These are phyloP conservation scores for Capsicum baccatum DNA, from an alignment of 257 asterid genomes.

Conservation along the genomic window DNA sequence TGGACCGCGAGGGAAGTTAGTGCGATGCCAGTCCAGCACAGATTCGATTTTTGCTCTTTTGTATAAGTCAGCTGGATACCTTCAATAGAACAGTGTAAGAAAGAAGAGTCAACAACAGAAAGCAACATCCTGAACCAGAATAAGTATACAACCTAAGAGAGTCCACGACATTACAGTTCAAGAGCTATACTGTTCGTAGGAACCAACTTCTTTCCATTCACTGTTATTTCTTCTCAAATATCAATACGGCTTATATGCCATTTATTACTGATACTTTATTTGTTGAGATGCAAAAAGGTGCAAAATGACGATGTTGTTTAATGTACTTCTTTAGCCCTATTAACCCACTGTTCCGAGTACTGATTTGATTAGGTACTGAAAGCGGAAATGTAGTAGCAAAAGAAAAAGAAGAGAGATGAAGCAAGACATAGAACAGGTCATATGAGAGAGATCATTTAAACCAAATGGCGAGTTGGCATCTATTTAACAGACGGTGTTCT, in stretches of 20 bases:
- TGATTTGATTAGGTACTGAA: not conserved
- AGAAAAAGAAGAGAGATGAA: not conserved
- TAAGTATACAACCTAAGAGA: not conserved
- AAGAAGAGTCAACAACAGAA: conserved; percentile 26
- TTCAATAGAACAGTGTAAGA: conserved; percentile 30
- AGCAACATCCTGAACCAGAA: not conserved
- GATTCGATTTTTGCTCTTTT: conserved; percentile 81
- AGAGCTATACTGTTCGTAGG: not conserved
- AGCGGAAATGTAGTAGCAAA: not conserved
- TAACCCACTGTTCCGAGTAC: not conserved
- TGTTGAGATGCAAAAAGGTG: not conserved
- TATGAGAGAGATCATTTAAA: not conserved
- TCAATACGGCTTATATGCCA: not conserved
- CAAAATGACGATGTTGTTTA: too few relatives aligned
- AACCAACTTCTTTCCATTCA: not conserved
- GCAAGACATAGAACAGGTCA: not conserved
- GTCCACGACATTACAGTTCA: not conserved
- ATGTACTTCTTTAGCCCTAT: not conserved
- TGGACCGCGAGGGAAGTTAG: conserved; percentile 76
- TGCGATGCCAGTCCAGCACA: conserved; percentile 91
- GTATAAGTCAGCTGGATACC: conserved; percentile 88
- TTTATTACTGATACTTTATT: not conserved
- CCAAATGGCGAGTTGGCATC: not conserved
- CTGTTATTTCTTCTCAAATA: not conserved
- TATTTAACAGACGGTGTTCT: not conserved